A percentile compares a stretch with the other conserved stretches of the same genome.
Conservation (phyloP, 2,329 filamentous ascomycete genomes). For the Aureobasidium sp. region DNA sequence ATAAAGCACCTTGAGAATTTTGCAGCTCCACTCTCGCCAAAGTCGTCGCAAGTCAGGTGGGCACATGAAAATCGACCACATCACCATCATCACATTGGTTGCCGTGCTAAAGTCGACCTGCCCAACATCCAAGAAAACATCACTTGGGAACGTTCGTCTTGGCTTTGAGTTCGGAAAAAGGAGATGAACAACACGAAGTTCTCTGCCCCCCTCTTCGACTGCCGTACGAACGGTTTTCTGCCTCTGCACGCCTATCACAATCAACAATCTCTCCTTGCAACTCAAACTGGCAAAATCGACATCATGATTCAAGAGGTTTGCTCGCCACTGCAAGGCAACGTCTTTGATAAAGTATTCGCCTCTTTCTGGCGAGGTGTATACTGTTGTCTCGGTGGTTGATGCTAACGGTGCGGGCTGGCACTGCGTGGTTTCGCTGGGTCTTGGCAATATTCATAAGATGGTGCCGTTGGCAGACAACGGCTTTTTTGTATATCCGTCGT, state of each 20-base stretch:
- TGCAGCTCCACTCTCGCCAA: neutral
- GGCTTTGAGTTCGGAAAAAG: slow-evolving; percentile 10
- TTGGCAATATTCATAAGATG: slow-evolving; percentile 13
- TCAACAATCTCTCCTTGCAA: neutral
- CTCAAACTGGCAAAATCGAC: neutral
- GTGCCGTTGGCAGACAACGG: slow-evolving; percentile 5
- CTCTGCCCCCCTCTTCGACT: neutral
- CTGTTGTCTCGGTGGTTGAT: slow-evolving; percentile 13
- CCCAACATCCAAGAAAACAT: slow-evolving; percentile 2
- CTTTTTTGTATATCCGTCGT: slow-evolving; percentile 13
- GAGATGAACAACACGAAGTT: neutral
- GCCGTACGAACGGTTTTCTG: slow-evolving; percentile 1
- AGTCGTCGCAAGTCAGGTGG: neutral
- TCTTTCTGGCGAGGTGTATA: neutral
- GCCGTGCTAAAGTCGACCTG: neutral
- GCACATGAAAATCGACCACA: neutral
- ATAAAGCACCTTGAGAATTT: neutral
- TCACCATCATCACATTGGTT: neutral
- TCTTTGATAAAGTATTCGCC: neutral
- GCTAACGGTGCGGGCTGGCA: neutral
- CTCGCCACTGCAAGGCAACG: slow-evolving; percentile 5
- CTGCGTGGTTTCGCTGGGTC: slow-evolving; percentile 3
- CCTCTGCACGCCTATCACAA: slow-evolving; percentile 7
- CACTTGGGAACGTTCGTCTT: neutral
- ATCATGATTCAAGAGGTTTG: neutral